phyloP scores from a whole-genome alignment of 352 stramenopile genomes.

The Phytophthora fragariaefolia region DNA sequence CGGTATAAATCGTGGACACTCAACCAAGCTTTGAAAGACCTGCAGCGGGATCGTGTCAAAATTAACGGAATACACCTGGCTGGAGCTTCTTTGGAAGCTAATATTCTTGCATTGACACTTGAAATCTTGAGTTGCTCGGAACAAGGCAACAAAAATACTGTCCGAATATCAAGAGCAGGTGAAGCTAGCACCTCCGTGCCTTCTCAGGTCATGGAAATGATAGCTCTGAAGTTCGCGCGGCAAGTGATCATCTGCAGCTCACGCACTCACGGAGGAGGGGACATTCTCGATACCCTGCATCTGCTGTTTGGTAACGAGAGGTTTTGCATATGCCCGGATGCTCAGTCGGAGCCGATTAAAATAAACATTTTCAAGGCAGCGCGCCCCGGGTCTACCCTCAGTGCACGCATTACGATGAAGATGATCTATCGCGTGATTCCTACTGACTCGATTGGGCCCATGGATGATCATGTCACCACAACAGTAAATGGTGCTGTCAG shows the following conservation, averaged over 20 bases:
- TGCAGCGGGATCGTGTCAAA: conserved; percentile 59
- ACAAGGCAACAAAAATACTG: not conserved
- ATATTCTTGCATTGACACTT: conserved; percentile 30
- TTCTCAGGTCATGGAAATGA: conserved; percentile 39
- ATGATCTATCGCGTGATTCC: conserved; percentile 53
- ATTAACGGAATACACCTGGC: conserved; percentile 57
- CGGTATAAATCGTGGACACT: conserved; percentile 59
- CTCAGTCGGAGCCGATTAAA: conserved; percentile 45
- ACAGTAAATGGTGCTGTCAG: not conserved
- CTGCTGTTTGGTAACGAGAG: conserved; percentile 51
- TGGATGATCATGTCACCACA: conserved; percentile 10
- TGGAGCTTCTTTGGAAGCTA: conserved; percentile 41
- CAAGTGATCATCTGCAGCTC: conserved; percentile 69
- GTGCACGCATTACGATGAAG: conserved; percentile 46
- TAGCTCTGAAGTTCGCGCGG: conserved; percentile 59
- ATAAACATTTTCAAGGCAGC: conserved; percentile 36
- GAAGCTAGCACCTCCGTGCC: not conserved
- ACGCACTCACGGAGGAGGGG: conserved; percentile 65
- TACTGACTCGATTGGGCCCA: conserved; percentile 25
- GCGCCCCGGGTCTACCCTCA: conserved; percentile 5
- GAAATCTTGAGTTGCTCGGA: conserved; percentile 28
- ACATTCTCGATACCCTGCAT: conserved; percentile 74
- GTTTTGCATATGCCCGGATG: conserved; percentile 64
- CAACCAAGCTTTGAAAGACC: conserved; percentile 70
- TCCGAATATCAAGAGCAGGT: not conserved